A percentile compares a stretch with the other conserved stretches of the same genome.
Evolutionary conservation across 306 rosid species (phyloP).

Genomic region (Prunus dulcis): DNA sequence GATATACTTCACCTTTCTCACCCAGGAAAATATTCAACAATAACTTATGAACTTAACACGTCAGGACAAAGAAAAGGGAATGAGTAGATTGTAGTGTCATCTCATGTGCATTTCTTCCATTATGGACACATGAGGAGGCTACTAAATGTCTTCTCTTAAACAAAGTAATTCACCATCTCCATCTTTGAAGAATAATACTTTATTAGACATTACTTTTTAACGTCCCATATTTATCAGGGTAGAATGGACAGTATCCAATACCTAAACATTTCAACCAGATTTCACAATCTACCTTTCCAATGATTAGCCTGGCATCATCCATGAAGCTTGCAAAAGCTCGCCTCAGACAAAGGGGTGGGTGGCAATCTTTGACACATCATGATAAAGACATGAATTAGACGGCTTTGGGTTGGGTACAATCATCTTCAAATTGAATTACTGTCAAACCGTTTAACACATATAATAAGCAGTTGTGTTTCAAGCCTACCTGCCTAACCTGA

Average conservation of each 20-base stretch:
- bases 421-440: background rate
- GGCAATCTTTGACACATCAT: background rate
- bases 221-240: background rate
- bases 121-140: background rate
- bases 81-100: background rate
- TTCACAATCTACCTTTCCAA: background rate
- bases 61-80: background rate
- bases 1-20: conserved; percentile 16
- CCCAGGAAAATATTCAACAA: background rate
- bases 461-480: background rate
- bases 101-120: background rate
- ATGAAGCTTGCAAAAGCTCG: background rate
- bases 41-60: background rate
- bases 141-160: background rate
- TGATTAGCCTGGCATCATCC: background rate
- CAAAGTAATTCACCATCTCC: background rate
- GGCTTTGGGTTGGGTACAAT: background rate
- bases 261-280: background rate
- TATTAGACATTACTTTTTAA: background rate
- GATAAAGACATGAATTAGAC: background rate
- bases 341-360: background rate
- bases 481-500: background rate
- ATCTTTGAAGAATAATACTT: background rate
- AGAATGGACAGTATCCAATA: background rate
- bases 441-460: background rate